A percentile compares a stretch with the other conserved stretches of the same genome.
Evolutionary conservation across 2,329 filamentous ascomycete species (phyloP).

Genomic region (Thermothelomyces thermophilus): DNA sequence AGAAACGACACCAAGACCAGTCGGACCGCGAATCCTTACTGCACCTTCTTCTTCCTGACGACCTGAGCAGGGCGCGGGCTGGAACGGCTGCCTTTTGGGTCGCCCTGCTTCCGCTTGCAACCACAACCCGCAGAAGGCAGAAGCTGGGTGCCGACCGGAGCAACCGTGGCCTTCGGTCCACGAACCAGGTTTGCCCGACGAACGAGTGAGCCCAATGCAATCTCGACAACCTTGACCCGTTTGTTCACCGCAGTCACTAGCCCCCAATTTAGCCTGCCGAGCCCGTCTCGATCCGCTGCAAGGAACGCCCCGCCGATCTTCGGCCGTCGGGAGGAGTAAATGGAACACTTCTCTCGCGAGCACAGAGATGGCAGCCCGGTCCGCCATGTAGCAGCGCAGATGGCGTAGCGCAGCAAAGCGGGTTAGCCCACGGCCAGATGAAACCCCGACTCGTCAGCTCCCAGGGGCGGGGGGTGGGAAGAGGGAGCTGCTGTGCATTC

Average conservation of each 20-base stretch:
- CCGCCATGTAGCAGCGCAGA: conserved; percentile 2
- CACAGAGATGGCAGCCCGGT: background rate
- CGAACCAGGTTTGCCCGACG: conserved; percentile 13
- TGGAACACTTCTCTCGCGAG: background rate
- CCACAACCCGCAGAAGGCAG: background rate
- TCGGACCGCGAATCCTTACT: background rate
- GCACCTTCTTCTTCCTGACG: background rate
- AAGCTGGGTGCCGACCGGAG: conserved; percentile 1
- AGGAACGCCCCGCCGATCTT: conserved; percentile 20
- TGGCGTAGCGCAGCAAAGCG: conserved; percentile 4
- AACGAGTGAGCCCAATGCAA: conserved; percentile 2
- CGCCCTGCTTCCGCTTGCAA: conserved; percentile 1
- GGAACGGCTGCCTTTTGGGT: background rate
- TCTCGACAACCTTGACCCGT: background rate
- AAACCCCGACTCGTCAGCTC: conserved; percentile 9
- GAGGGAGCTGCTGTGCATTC: too few relatives aligned
- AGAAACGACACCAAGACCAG: background rate
- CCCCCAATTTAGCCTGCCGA: conserved; percentile 22
- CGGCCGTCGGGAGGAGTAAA: background rate
- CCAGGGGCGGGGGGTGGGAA: too few relatives aligned
- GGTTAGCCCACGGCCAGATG: background rate
- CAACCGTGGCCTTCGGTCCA: conserved; percentile 3
- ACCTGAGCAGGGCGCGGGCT: background rate
- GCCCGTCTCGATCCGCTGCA: conserved; percentile 16
- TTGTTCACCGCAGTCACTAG: conserved; percentile 4